Base-by-base conservation (phyloP, 768 basidiomycete species). In the Royoungia palumana region DNA sequence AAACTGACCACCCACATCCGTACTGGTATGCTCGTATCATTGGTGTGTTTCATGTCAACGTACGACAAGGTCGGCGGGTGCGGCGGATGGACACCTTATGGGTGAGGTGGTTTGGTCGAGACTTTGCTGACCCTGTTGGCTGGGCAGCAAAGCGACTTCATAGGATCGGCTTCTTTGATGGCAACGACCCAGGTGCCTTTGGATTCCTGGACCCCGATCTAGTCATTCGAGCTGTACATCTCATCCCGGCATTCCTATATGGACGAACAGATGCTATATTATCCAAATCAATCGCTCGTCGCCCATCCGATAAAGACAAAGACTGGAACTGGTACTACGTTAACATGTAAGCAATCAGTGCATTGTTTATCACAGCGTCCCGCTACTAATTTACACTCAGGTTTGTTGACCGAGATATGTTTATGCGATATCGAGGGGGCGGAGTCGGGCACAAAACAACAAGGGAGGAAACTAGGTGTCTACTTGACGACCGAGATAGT, bases 131-230 rank as follows among this genome's bases (percentile, higher is more conserved):
- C 24, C 24, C 24, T 25, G 24, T 25, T 25, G 24, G 24, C 24
- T 25, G 24, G 24, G 24, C 24, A 25, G 24, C 24, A 25, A 38
- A 14, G 37, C 9, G 20, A 20, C 20, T 41, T 4, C 40, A 22
- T 41, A 10, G 24, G 16, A 35, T 80, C 9, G 70, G 68, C 0
- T 80, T 76, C 60, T 47, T 76, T 2, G 44, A 57, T 2, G 44
- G 50, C 3, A 35, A 58, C 1, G 63, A 68, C 19, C 43, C 50
- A 0, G 57, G 48, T 13, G 66, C 72, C 13, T 79, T 77, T 55
- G 74, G 76, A 0, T 79, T 80, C 50, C 30, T 79, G 3, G 68
- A 79, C 51, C 78, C 77, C 0, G 43, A 46, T 4, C 49, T 62
- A 2, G 66, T 80, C 6, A 55, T 79, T 41, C 68, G 69, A 1